Conservation (phyloP, 306 rosid species). For the Vachellia pachyceras region DNA sequence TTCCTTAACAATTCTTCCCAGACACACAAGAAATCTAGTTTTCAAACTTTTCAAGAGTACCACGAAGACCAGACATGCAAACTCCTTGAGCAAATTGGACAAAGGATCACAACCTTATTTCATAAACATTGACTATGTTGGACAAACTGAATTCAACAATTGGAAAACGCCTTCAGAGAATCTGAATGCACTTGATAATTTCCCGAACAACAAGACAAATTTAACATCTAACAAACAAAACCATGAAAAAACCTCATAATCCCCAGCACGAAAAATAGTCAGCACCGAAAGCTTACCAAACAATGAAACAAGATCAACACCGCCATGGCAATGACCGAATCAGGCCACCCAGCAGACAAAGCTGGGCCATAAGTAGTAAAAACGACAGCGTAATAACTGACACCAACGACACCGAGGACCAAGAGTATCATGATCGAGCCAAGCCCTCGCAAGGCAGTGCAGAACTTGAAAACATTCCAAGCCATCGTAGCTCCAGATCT, state of each 20-base stretch:
- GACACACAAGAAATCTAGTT: not conserved
- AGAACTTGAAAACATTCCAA: constrained; percentile 99
- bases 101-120: not conserved
- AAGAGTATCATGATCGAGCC: constrained; percentile 97
- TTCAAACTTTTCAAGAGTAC: constrained; percentile 10
- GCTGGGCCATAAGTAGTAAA: constrained; percentile 90
- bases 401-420: constrained; percentile 98
- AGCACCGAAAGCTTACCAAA: constrained; percentile 65
- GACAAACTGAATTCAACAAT: constrained; percentile 3
- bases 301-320: constrained; percentile 90
- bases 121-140: not conserved
- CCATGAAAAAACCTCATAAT: not conserved
- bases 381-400: constrained; percentile 95
- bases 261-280: not conserved
- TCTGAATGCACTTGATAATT: not conserved
- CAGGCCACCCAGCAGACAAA: constrained; percentile 71
- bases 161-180: not conserved
- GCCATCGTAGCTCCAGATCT: constrained; percentile 99
- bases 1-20: not conserved
- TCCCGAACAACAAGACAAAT: not conserved
- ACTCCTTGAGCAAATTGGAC: not conserved
- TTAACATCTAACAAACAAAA: constrained; percentile 21
- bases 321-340: constrained; percentile 61
- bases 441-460: constrained; percentile 92
- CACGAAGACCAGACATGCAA: not conserved